phyloP scores from a whole-genome alignment of 352 stramenopile species.

The Achlya hypogyna region DNA sequence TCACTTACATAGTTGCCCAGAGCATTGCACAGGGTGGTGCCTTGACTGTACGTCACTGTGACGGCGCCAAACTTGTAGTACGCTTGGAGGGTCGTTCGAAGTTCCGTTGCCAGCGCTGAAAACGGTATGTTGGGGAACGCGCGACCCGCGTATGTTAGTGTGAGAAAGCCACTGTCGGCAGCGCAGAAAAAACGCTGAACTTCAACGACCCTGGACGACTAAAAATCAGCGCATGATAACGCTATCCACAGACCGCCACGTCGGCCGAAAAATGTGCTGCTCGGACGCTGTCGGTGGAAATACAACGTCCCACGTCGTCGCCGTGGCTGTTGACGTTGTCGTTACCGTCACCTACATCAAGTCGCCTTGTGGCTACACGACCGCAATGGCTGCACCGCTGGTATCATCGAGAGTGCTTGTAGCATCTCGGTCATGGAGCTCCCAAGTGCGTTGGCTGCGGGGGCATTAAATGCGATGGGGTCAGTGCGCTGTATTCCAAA shows the following conservation, averaged over 20 bases:
- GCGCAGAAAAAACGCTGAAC: constrained; percentile 75
- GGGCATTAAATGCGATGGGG: constrained; percentile 46
- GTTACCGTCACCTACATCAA: constrained; percentile 33
- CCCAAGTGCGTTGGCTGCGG: constrained; percentile 37
- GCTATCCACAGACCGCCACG: constrained; percentile 26
- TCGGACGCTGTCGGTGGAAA: constrained; percentile 37
- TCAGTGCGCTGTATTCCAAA: constrained; percentile 58
- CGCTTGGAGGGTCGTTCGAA: not conserved
- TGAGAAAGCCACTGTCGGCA: constrained; percentile 45
- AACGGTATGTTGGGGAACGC: constrained; percentile 50
- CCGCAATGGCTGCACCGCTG: not conserved
- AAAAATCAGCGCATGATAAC: not conserved
- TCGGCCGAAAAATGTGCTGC: constrained; percentile 40
- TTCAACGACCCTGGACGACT: constrained; percentile 31
- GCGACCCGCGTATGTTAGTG: constrained; percentile 43
- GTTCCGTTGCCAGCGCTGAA: not conserved
- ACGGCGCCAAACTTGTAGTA: constrained; percentile 25
- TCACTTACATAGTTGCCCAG: constrained; percentile 25
- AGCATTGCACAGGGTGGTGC: constrained; percentile 37
- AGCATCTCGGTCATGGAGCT: constrained; percentile 43
- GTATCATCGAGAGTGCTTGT: constrained; percentile 24
- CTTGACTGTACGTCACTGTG: constrained; percentile 34
- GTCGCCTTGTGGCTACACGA: constrained; percentile 11
- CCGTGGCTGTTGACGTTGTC: constrained; percentile 25
- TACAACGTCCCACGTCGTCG: constrained; percentile 41